Base-by-base conservation (phyloP, 2,329 filamentous ascomycete species). In the Fusarium sp. region DNA sequence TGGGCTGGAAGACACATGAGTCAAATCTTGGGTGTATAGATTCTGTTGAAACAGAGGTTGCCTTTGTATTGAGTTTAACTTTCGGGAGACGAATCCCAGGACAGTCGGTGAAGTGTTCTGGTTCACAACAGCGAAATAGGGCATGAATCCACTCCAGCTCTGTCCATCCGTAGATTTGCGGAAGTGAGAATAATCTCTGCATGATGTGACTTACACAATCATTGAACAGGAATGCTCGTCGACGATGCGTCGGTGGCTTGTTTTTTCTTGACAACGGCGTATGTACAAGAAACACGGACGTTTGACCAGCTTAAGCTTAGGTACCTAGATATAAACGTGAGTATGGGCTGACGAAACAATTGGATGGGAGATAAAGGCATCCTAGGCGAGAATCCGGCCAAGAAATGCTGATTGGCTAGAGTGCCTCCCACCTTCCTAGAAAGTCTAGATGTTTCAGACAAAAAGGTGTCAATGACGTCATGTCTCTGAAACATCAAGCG, bases 221-320 rank as follows among this genome's bases (percentile, higher is more conserved):
- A 18, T 14, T 16, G 8, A 38, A 8, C 22, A 44, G 26, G 31
- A 38, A 24, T 42, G 41, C 16, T 31, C n/a, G 15, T 24, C 7
- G 28, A 14, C 38, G 16, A 45, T 67, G 60, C 48, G 58, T 65
- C 42, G 53, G 59, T 65, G 60, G 59, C 57, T 57, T 67, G 66
- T 61, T 65, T 71, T 55, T 57, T 41, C 36, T 56, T 47, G 26
- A 63, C 18, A 39, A 33, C 20, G 31, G 22, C 4, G 38, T 15
- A 54, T 3, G 38, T 15, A 54, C 51, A 51, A 35, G 42, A 51
- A 24, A 20, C 20, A 51, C 44, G 57, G 44, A 59, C 20, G 13
- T 30, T 28, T 54, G 65, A 47, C 55, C 54, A 63, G 33, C 47
- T 73, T 73, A 68, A 76, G 72, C 71, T 69, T 75, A 65, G 53